Evolutionary conservation across 768 basidiomycete species (phyloP).

Genomic region (Lactifluus echinatus): DNA sequence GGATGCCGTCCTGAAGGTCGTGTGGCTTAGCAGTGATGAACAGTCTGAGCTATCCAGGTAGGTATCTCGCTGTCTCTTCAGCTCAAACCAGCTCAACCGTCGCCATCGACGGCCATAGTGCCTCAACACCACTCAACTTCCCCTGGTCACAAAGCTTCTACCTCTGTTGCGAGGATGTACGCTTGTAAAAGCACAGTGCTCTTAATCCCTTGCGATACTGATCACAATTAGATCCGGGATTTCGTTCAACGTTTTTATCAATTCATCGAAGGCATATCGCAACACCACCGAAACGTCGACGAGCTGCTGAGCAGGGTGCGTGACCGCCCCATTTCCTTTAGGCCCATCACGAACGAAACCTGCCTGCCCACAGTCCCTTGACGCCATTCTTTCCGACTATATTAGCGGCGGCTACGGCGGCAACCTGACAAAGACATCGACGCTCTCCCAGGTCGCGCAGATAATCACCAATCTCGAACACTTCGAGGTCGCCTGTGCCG

Average conservation of each 20-base stretch:
- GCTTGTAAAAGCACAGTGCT: slow-evolving; percentile 18
- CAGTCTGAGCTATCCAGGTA: slow-evolving; percentile 51
- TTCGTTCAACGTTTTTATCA: slow-evolving; percentile 95
- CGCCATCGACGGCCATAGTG: slow-evolving; percentile 33
- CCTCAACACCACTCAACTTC: slow-evolving; percentile 54
- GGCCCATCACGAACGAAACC: not conserved
- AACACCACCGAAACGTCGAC: slow-evolving; percentile 87
- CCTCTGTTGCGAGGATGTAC: slow-evolving; percentile 83
- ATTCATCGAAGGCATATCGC: slow-evolving; percentile 90
- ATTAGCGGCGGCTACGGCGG: slow-evolving; percentile 71
- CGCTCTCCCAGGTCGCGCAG: slow-evolving; percentile 85
- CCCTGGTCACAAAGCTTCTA: slow-evolving; percentile 97
- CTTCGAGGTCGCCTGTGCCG: slow-evolving; percentile 75
- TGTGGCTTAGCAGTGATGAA: slow-evolving; percentile 74
- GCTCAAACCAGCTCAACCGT: not conserved
- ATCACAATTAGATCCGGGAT: slow-evolving; percentile 52
- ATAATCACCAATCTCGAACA: slow-evolving; percentile 90
- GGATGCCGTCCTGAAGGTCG: slow-evolving; percentile 64
- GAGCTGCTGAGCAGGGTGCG: slow-evolving; percentile 80
- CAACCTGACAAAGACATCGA: slow-evolving; percentile 65
- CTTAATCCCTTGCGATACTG: not conserved
- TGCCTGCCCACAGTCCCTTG: slow-evolving; percentile 59
- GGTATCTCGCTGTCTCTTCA: not conserved
- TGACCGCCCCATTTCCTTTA: not conserved
- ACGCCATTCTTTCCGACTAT: slow-evolving; percentile 66